Evolutionary conservation across 495 filamentous ascomycete species (phyloP), one percentile per base, ranked within the genome.

Genomic region (Aspergillus asperescens): DNA sequence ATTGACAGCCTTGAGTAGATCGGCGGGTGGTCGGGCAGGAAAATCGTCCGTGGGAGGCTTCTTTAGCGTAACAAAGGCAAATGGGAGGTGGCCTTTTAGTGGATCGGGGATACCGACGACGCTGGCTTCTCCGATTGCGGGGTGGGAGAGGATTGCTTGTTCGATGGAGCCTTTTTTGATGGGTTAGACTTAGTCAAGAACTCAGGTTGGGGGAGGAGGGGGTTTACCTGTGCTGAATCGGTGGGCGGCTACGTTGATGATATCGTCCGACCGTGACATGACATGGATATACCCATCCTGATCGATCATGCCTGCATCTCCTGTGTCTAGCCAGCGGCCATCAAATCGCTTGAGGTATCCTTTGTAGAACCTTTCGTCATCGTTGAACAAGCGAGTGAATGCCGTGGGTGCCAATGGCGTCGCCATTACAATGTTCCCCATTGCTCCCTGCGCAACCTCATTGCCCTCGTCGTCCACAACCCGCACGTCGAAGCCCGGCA

Each of bases 191-290:
- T 27, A 24, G 22, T 12, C 15, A 13, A 1, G 20, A 46, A 37
- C 19, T 20, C 38, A 19, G 19, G 7, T 32, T 12, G 40, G 35
- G 19, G 20, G 25, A 18, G 3, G 23, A 15, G 8, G 39, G 18
- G 23, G n/a, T 10, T 49, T 73, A 86, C 87, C 90, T 2, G 90
- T 96, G 60, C 84, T 88, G 55, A 96, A 90, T 4, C 91, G 81
- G 70, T 96, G 91, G 2, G 91, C 91, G 23, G 91, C 90, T 1
- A 95, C 91, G 61, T 96, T 96, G 64, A 96, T 94, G 52, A 96
- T 85, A 66, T 96, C 91, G 74, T 96, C 91, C 4, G 82, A 81
- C 48, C 90, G 77, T 1, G 85, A 81, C 88, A 95, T 90, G 60
- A 95, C 81, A 62, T 88, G 85, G 41, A 95, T 79, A 63, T 94